Percentiles rank a stretch among this genome's conserved stretches.
These are phyloP conservation scores for Striga asiatica DNA, from an alignment of 257 asterid species.

Conservation along the genomic window DNA sequence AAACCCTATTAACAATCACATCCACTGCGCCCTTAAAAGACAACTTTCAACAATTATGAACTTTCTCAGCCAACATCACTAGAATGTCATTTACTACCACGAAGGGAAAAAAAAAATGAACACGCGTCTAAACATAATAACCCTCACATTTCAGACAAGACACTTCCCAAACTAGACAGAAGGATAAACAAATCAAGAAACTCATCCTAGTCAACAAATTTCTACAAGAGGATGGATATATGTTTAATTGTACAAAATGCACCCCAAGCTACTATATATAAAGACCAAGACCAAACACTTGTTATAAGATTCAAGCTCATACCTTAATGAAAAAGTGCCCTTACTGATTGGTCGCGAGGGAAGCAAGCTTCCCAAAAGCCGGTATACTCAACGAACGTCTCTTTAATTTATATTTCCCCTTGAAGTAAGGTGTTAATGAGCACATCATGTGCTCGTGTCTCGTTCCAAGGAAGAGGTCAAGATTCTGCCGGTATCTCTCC, in stretches of 20 bases:
- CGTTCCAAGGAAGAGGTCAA: conserved; percentile 29
- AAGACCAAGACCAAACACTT: too few species aligned
- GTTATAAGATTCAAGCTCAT: not conserved
- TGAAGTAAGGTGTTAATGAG: conserved; percentile 22
- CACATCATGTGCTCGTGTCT: conserved; percentile 20
- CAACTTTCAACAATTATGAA: too few species aligned
- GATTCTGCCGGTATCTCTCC: conserved; percentile 39
- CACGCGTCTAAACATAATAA: not conserved
- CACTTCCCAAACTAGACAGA: not conserved
- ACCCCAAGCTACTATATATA: not conserved
- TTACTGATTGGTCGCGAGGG: conserved; percentile 18
- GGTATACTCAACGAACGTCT: conserved; percentile 58
- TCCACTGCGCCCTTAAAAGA: too few species aligned
- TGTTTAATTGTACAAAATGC: not conserved
- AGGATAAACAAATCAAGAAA: not conserved
- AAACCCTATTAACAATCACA: too few species aligned
- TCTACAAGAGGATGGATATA: not conserved
- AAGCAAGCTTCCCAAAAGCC: conserved; percentile 29
- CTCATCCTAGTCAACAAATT: not conserved
- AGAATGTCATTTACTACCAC: too few species aligned
- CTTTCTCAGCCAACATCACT: too few species aligned
- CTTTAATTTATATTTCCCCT: conserved; percentile 22
- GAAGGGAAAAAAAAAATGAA: too few species aligned
- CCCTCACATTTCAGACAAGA: not conserved
- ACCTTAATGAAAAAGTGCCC: not conserved